Evolutionary conservation across 257 asterid species (phyloP).

Genomic region (Handroanthus guayacan): DNA sequence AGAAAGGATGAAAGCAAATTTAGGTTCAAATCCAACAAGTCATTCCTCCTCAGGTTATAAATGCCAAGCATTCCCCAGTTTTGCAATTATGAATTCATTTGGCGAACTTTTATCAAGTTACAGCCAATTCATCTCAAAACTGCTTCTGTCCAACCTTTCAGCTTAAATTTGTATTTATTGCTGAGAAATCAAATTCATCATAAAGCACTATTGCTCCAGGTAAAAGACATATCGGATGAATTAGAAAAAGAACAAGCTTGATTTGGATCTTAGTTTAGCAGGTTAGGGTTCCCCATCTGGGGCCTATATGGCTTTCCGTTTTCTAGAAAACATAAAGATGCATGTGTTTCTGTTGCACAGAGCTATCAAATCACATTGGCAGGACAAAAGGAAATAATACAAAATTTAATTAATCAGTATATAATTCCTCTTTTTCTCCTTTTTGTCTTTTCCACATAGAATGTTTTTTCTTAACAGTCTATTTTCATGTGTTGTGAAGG

Average conservation of each 20-base stretch:
- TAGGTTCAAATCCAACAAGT: too few species aligned
- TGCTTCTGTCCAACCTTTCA: too few species aligned
- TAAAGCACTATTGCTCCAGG: neutral
- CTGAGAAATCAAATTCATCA: neutral
- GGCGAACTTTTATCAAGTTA: too few species aligned
- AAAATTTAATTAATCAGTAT: neutral
- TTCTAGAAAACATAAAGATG: neutral
- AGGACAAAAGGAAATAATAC: constrained; percentile 11
- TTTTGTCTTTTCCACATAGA: constrained; percentile 26
- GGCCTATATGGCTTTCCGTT: neutral
- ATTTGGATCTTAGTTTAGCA: constrained; percentile 6
- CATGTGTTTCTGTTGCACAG: neutral
- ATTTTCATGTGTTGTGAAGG: constrained; percentile 54
- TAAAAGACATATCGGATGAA: constrained; percentile 3
- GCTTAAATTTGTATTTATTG: too few species aligned
- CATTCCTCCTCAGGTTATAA: too few species aligned
- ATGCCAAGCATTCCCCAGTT: too few species aligned
- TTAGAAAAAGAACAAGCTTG: constrained; percentile 18
- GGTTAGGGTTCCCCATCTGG: neutral
- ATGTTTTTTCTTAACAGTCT: constrained; percentile 24
- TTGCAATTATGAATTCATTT: too few species aligned
- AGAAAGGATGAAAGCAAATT: neutral
- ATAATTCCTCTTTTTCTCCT: constrained; percentile 11
- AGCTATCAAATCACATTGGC: constrained; percentile 28
- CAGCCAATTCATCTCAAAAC: too few species aligned